These are phyloP conservation scores for Bruguiera parviflora DNA, from an alignment of 345 rosid species.

Conservation along the genomic window DNA sequence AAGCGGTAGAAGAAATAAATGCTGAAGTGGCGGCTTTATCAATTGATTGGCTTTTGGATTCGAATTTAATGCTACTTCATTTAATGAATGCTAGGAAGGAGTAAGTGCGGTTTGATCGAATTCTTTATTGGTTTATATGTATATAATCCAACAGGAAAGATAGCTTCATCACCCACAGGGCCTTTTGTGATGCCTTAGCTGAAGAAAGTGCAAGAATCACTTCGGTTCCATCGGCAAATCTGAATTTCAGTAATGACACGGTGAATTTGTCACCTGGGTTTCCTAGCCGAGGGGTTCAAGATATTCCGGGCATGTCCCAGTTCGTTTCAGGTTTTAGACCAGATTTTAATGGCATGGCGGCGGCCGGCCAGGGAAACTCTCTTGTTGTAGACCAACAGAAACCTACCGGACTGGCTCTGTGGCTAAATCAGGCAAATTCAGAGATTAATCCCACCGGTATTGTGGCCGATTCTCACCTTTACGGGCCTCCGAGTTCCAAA, in stretches of 20 bases:
- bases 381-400: slow-evolving; percentile 24
- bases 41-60: slow-evolving; percentile 10
- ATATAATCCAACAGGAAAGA: slow-evolving; percentile 59
- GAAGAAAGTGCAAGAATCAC: slow-evolving; percentile 74
- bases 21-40: slow-evolving; percentile 18
- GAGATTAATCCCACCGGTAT: slow-evolving; percentile 7
- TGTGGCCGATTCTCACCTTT: slow-evolving; percentile 16
- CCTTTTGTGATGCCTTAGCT: slow-evolving; percentile 88
- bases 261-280: slow-evolving; percentile 50
- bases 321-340: slow-evolving; percentile 44
- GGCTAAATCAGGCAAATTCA: slow-evolving; percentile 27
- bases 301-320: slow-evolving; percentile 41
- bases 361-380: slow-evolving; percentile 26
- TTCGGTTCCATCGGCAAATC: slow-evolving; percentile 48
- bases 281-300: slow-evolving; percentile 44
- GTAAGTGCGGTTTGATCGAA: background rate
- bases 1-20: slow-evolving; percentile 33
- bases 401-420: slow-evolving; percentile 20
- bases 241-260: slow-evolving; percentile 51
- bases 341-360: slow-evolving; percentile 37
- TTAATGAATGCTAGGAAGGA: slow-evolving; percentile 20
- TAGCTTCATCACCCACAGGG: slow-evolving; percentile 92
- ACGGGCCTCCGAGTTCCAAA: slow-evolving; percentile 14
- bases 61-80: slow-evolving; percentile 35
- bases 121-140: slow-evolving; percentile 9